Evolutionary conservation across 1,139 yeast genomes (phyloP).

Genomic region (Pichia sp.): DNA sequence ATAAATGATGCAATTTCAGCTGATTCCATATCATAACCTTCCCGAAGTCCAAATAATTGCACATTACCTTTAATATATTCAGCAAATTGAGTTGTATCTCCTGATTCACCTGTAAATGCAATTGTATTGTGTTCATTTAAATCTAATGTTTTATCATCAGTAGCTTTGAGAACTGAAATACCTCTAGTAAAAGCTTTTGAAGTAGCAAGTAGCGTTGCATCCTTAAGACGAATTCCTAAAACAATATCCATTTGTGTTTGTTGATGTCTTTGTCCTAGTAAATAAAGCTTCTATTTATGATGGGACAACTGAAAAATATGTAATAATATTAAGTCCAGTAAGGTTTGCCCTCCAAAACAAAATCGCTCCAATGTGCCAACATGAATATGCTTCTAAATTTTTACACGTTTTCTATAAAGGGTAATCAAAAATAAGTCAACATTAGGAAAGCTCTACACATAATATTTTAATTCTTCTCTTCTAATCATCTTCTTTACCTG

Average conservation of each 20-base stretch:
- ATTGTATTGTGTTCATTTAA: slow-evolving; percentile 73
- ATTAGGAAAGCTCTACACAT: too few relatives aligned
- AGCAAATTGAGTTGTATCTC: slow-evolving; percentile 96
- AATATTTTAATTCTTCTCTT: too few relatives aligned
- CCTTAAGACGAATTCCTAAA: slow-evolving; percentile 77
- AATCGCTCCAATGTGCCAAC: too few relatives aligned
- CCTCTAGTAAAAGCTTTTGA: slow-evolving; percentile 94
- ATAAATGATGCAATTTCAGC: slow-evolving; percentile 84
- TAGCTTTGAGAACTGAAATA: slow-evolving; percentile 75
- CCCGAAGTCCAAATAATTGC: slow-evolving; percentile 82
- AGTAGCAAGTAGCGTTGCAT: slow-evolving; percentile 80
- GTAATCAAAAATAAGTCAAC: too few relatives aligned
- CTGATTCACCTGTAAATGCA: slow-evolving; percentile 94
- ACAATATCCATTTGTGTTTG: slow-evolving; percentile 66
- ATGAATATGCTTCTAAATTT: too few relatives aligned
- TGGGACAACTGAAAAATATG: too few relatives aligned
- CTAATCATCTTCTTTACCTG: too few relatives aligned
- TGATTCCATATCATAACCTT: slow-evolving; percentile 73
- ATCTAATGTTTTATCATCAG: slow-evolving; percentile 80
- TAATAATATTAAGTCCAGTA: too few relatives aligned
- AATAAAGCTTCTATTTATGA: too few relatives aligned
- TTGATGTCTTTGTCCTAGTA: too few relatives aligned
- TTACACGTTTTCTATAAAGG: too few relatives aligned
- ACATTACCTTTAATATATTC: slow-evolving; percentile 91
- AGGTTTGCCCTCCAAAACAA: neutral